Conservation (phyloP, 75 land plant genomes). For the Cupressus sempervirens region DNA sequence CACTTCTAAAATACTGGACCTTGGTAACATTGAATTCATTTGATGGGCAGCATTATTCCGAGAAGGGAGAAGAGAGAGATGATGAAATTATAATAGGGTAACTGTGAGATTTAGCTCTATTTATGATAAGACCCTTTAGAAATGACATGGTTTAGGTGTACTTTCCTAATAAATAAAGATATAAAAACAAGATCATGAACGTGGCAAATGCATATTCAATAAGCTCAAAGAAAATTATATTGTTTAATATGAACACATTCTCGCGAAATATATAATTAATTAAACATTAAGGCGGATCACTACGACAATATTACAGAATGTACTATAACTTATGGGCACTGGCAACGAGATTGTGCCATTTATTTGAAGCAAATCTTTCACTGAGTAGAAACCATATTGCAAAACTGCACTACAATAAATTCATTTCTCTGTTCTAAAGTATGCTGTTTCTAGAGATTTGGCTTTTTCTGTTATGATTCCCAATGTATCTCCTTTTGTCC, state of each 20-base stretch:
- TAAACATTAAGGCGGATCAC: not conserved
- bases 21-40: not conserved
- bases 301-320: not conserved
- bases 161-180: not conserved
- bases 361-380: not conserved
- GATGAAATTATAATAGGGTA: not conserved
- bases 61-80: not conserved
- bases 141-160: not conserved
- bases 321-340: not conserved
- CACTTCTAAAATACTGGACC: not conserved
- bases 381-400: not conserved
- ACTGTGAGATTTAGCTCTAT: not conserved
- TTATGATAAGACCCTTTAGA: not conserved
- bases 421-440: conserved; percentile 9
- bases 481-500: not conserved
- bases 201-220: not conserved
- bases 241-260: not conserved
- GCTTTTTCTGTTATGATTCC: conserved; percentile 12
- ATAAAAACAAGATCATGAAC: not conserved
- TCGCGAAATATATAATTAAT: not conserved
- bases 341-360: not conserved
- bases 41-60: not conserved
- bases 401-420: not conserved
- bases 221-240: no score
- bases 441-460: conserved; percentile 10